Base-by-base conservation (phyloP, 371 early-diverging fungal species). In the Coemansia sp. region DNA sequence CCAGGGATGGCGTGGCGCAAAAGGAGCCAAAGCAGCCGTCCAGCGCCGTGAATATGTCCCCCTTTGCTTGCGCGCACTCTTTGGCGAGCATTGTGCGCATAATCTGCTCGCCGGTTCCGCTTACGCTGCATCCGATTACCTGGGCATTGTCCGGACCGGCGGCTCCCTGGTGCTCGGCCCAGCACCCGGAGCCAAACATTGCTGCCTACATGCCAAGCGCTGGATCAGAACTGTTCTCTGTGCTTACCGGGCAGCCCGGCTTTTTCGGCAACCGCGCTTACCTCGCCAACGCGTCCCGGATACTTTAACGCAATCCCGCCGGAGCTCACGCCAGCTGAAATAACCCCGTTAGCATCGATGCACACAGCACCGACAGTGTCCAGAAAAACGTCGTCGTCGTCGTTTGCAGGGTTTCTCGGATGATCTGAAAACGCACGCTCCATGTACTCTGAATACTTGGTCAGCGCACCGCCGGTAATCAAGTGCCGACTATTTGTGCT, bases 281-380 rank as follows among this genome's bases (percentile, higher is more conserved):
- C 94, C 84, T 94, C 94, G 10, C 94, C 94, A 5, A 95, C 81
- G 6, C 95, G 79, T 2, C 95, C 95, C 2, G 91, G 86, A 5
- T 69, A 77, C 71, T 94, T 92, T 34, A 94, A 80, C 2, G 91
- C 86, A 47, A 94, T 91, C 0, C 95, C 95, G 12, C 95, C 95
- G 51, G 90, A 90, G 63, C 91, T 90, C 1, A 94, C 94, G 5
- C 89, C 94, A 1, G 93, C 80, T 0, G 88, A 85, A 2, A 91
- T 76, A 42, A 83, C 78, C 1, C 93, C 94, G 4, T 57, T 20
- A 0, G 35, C 20, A 64, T 94, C 94, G 1, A 92, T 68, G 33
- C 86, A 88, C 43, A 95, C 85, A 0, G 91, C 92, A 1, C 95
- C 95, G 0, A 95, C 94, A 9, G 95, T 95, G 68, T 95, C 95